These are phyloP conservation scores for Colletotrichum graminicola DNA, from an alignment of 2,329 filamentous ascomycete genomes.

Conservation along the genomic window DNA sequence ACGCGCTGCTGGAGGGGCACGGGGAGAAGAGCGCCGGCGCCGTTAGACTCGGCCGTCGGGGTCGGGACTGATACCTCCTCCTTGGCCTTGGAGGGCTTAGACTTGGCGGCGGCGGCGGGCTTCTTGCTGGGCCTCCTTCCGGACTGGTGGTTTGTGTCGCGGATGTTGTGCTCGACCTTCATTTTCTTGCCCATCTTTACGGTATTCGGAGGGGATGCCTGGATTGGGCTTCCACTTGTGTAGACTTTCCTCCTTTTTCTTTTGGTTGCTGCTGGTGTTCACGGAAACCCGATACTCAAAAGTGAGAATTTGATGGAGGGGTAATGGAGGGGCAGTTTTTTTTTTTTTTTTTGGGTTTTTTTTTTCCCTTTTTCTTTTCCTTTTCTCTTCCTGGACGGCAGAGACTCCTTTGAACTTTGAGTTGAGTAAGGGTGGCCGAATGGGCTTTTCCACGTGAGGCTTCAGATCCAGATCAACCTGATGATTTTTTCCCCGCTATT, in stretches of 20 bases:
- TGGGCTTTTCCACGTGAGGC: background rate
- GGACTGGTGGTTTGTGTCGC: slow-evolving; percentile 14
- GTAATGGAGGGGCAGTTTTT: slow-evolving; percentile 14
- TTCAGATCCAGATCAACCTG: background rate
- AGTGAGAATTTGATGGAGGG: slow-evolving; percentile 7
- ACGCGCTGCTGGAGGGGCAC: slow-evolving; percentile 70
- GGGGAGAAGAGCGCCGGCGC: slow-evolving; percentile 7
- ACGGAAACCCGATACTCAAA: background rate
- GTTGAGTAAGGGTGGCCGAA: background rate
- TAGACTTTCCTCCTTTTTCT: background rate
- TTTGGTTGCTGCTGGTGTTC: background rate
- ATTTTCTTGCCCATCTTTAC: slow-evolving; percentile 33
- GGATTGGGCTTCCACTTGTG: background rate
- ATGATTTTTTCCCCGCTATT: background rate
- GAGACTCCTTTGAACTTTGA: too few species aligned
- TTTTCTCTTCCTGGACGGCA: background rate
- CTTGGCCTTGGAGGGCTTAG: slow-evolving; percentile 16
- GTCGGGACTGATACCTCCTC: background rate
- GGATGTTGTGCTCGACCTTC: slow-evolving; percentile 19
- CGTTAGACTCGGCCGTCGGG: slow-evolving; percentile 1
- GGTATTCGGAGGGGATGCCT: background rate
- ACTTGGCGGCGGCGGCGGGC: background rate
- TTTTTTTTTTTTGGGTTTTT: background rate
- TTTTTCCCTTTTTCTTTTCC: background rate
- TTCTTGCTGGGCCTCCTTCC: slow-evolving; percentile 17